Conservation (phyloP, 352 stramenopile species). For the Globisporangium heterothallicum region DNA sequence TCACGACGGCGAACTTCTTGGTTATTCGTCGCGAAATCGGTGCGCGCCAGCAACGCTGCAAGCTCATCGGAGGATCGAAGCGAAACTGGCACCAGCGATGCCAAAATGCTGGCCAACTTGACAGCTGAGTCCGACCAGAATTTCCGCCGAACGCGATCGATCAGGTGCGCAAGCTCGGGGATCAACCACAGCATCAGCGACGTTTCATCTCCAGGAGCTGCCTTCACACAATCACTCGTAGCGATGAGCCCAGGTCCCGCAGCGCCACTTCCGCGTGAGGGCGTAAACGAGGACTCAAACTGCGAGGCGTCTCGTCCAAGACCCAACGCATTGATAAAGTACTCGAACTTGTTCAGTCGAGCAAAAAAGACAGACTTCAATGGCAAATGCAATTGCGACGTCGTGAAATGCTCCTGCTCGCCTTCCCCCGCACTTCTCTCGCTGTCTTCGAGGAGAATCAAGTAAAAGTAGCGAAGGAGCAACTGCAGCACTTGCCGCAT, state of each 20-base stretch:
- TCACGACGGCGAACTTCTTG: conserved; percentile 72
- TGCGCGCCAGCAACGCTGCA: conserved; percentile 36
- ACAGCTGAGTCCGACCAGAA: conserved; percentile 70
- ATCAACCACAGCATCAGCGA: conserved; percentile 75
- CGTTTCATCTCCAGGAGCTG: conserved; percentile 66
- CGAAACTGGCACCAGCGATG: conserved; percentile 48
- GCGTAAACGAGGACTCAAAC: conserved; percentile 71
- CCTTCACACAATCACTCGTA: conserved; percentile 51
- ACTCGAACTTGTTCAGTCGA: conserved; percentile 79
- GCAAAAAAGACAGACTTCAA: conserved; percentile 63
- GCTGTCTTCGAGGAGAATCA: conserved; percentile 57
- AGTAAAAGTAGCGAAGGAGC: conserved; percentile 66
- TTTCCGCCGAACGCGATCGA: conserved; percentile 58
- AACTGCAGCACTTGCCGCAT: conserved; percentile 83
- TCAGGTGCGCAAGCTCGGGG: conserved; percentile 60
- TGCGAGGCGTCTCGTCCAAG: conserved; percentile 64
- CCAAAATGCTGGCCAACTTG: conserved; percentile 60
- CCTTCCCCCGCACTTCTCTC: conserved; percentile 14
- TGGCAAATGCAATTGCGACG: conserved; percentile 33
- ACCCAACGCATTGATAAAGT: conserved; percentile 79
- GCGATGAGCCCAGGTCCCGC: conserved; percentile 33
- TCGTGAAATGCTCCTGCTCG: conserved; percentile 19
- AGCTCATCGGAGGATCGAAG: conserved; percentile 71
- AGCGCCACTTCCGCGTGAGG: conserved; percentile 26
- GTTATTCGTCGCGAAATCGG: conserved; percentile 67